Percentiles rank a stretch among this genome's conserved stretches.
These are phyloP conservation scores for Epichloe baconii DNA, from an alignment of 2,329 filamentous ascomycete species.

Conservation along the genomic window DNA sequence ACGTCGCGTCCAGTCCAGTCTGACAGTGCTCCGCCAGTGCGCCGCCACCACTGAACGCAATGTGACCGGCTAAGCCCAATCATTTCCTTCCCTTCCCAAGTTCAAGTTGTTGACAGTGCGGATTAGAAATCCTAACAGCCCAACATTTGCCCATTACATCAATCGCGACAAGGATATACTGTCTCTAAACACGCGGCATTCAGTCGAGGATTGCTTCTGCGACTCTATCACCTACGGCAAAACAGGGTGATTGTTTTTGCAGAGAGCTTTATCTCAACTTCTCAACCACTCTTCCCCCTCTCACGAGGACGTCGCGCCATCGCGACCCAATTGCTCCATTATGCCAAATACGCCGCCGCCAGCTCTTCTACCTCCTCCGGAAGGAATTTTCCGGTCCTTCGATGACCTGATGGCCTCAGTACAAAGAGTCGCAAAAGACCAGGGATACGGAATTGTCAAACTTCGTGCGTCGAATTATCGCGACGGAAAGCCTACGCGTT, in stretches of 20 bases:
- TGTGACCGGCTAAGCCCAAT: slow-evolving; percentile 14
- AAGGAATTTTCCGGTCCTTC: slow-evolving; percentile 46
- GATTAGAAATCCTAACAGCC: slow-evolving; percentile 29
- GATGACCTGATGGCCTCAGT: slow-evolving; percentile 45
- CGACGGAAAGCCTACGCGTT: slow-evolving; percentile 48
- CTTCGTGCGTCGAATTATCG: slow-evolving; percentile 50
- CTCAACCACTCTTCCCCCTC: slow-evolving; percentile 4
- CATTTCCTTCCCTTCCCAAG: slow-evolving; percentile 2
- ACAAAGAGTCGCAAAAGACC: slow-evolving; percentile 47
- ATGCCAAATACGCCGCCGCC: slow-evolving; percentile 36
- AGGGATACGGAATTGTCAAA: slow-evolving; percentile 51
- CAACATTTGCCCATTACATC: slow-evolving; percentile 11
- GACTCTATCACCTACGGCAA: background rate
- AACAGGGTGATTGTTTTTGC: background rate
- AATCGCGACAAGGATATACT: slow-evolving; percentile 2
- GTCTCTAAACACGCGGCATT: background rate
- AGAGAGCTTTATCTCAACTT: background rate
- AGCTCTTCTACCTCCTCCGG: slow-evolving; percentile 40
- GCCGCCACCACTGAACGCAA: slow-evolving; percentile 6
- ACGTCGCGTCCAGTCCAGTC: too few species aligned
- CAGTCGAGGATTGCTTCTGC: background rate
- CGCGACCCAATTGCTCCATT: slow-evolving; percentile 17
- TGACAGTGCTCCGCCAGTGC: too few species aligned
- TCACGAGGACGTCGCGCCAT: slow-evolving; percentile 14
- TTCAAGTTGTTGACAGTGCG: slow-evolving; percentile 25